Evolutionary conservation across 441 rosid genomes (phyloP), one percentile per base, ranked within the genome.

Genomic region (Raphanus hybrid): DNA sequence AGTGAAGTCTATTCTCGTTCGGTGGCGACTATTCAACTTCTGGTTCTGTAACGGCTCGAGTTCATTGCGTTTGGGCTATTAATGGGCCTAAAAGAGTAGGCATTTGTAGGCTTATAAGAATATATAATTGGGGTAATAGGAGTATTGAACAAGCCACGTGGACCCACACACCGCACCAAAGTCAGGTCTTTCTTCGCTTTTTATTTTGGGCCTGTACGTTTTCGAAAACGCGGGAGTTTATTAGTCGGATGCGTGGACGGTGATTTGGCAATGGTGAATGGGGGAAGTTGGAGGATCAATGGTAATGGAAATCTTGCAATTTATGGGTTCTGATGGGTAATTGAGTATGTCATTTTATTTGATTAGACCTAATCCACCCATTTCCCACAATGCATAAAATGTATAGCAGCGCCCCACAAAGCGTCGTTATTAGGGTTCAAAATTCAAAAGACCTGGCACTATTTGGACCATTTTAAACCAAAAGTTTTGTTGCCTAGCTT

Each of bases 21-120:
- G 63, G 69, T 67, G 48, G 35, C 61, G 45, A 32, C 64, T 14
- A 35, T 66, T 66, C 64, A 61, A 37, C 14, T 67, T 67, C 74
- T 8, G 54, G 18, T 61, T 61, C 37, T 2, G 39, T 72, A 15
- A 66, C 76, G 69, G 69, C 69, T 68, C 23, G 12, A 48, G 5
- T 15, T n/a, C 5, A 5, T 66, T 35, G 8, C 0, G 6, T 37
- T 5, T 68, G 52, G 81, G 74, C 48, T 73, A 3, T 54, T 5
- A 26, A 67, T 73, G 50, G 78, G 81, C 74, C 15, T 9, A 11
- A 15, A 12, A 4, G 0, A 50, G 12, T 35, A 37, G 32, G 70
- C 1, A 5, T 26, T 20, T 67, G 0, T 26, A 20, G 20, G 7
- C 23, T 18, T 75, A 27, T 12, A 5, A 41, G 26, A 0, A 16